Conservation (phyloP, 192 early-diverging fungal genomes). For the Podila epigama region DNA sequence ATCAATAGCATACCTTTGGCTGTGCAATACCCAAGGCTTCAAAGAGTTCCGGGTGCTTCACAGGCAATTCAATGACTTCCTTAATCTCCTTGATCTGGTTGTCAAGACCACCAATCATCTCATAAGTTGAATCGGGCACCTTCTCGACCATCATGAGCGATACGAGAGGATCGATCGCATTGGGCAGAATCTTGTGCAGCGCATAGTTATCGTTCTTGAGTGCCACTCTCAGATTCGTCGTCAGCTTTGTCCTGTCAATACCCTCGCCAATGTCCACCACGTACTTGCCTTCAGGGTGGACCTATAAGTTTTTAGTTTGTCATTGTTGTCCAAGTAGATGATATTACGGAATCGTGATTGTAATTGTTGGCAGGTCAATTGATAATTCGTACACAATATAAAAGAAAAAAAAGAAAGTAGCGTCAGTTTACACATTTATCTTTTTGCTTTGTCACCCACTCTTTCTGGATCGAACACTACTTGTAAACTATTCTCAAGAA, state of each 20-base stretch:
- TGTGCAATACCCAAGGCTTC: slow-evolving; percentile 98
- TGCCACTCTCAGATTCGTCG: slow-evolving; percentile 92
- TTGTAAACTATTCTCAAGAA: neutral
- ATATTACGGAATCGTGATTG: too few relatives aligned
- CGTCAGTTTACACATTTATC: too few relatives aligned
- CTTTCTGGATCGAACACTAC: too few relatives aligned
- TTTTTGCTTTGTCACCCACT: neutral
- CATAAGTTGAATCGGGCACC: slow-evolving; percentile 99
- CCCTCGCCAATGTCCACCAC: slow-evolving; percentile 94
- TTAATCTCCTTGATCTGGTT: slow-evolving; percentile 99
- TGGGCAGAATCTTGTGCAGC: slow-evolving; percentile 94
- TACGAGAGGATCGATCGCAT: slow-evolving; percentile 99
- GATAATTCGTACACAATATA: too few relatives aligned
- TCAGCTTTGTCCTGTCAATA: slow-evolving; percentile 92
- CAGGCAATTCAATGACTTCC: slow-evolving; percentile 99
- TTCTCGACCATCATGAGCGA: slow-evolving; percentile 99
- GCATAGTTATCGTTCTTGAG: slow-evolving; percentile 92
- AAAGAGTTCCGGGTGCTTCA: slow-evolving; percentile 99
- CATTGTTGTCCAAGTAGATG: too few relatives aligned
- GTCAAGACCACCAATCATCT: slow-evolving; percentile 98
- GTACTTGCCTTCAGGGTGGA: slow-evolving; percentile 97
- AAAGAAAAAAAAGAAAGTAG: too few relatives aligned
- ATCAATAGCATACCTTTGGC: slow-evolving; percentile 89
- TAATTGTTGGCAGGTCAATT: too few relatives aligned
- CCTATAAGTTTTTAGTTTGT: slow-evolving; percentile 43